Conservation (phyloP, 202 grass and related monocot genomes). For the Schoenoplectus triqueter region DNA sequence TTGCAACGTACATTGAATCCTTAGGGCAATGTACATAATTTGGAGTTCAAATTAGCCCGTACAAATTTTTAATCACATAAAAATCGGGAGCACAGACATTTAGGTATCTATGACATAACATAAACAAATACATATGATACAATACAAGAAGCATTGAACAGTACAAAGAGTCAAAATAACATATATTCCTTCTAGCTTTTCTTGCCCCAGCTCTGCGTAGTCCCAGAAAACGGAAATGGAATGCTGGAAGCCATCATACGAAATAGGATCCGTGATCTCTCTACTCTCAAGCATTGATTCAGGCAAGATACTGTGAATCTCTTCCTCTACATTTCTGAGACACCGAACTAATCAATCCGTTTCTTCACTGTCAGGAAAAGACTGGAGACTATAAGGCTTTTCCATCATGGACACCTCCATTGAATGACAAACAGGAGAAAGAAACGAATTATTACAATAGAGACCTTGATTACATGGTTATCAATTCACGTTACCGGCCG, state of each 20-base stretch:
- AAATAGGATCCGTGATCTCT: conserved; percentile 36
- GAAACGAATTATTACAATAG: not conserved
- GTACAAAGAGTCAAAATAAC: conserved; percentile 19
- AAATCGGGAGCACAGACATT: not conserved
- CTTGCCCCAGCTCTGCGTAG: conserved; percentile 10
- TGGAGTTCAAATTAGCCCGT: not conserved
- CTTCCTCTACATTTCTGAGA: not conserved
- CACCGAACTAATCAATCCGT: not conserved
- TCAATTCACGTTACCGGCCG: conserved; percentile 18
- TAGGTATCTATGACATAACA: not conserved
- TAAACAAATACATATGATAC: not conserved
- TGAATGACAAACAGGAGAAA: not conserved
- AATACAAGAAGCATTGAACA: conserved; percentile 14
- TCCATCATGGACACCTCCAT: not conserved
- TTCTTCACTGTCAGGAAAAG: not conserved
- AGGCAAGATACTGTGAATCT: not conserved
- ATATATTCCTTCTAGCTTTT: conserved; percentile 30
- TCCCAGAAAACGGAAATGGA: conserved; percentile 37
- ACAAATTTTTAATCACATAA: not conserved
- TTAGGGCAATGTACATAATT: not conserved
- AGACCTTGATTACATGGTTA: not conserved
- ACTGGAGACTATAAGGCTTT: not conserved
- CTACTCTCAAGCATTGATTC: not conserved
- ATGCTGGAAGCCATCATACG: conserved; percentile 34
- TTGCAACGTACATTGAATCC: not conserved